Evolutionary conservation across 202 grass and related monocot species (phyloP).

Genomic region (Elaeis oleifera): DNA sequence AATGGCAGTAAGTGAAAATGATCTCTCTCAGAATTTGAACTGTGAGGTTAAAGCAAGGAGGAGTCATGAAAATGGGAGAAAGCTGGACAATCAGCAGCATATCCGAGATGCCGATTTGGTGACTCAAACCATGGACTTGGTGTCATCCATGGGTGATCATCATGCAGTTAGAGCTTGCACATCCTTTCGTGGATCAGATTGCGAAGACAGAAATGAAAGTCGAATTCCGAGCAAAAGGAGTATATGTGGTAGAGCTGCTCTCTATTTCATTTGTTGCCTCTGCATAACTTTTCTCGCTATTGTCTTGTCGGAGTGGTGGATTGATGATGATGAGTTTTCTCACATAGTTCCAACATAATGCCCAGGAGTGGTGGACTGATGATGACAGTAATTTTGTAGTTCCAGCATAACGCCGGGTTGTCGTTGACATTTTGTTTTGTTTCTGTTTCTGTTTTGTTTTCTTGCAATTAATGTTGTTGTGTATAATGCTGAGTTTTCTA

Average conservation of each 20-base stretch:
- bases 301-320: slow-evolving; percentile 28
- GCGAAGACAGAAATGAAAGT: slow-evolving; percentile 17
- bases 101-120: slow-evolving; percentile 9
- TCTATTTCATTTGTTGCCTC: slow-evolving; percentile 15
- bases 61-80: slow-evolving; percentile 1
- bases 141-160: slow-evolving; percentile 9
- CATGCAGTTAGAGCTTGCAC: slow-evolving; percentile 14
- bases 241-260: neutral
- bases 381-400: slow-evolving; percentile 10
- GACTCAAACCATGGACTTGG: slow-evolving; percentile 18
- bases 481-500: no score
- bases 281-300: slow-evolving; percentile 2
- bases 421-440: no score
- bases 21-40: slow-evolving; percentile 11
- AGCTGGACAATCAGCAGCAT: neutral
- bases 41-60: slow-evolving; percentile 19
- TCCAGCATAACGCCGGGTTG: no score
- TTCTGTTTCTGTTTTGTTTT: no score
- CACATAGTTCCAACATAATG: slow-evolving; percentile 46
- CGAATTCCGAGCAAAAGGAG: slow-evolving; percentile 22
- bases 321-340: slow-evolving; percentile 16
- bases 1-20: slow-evolving; percentile 1
- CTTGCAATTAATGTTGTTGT: no score
- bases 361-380: slow-evolving; percentile 22
- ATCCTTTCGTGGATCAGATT: slow-evolving; percentile 22